phyloP scores from a whole-genome alignment of 148 eudicot species.

The Fagopyrum tataricum region DNA sequence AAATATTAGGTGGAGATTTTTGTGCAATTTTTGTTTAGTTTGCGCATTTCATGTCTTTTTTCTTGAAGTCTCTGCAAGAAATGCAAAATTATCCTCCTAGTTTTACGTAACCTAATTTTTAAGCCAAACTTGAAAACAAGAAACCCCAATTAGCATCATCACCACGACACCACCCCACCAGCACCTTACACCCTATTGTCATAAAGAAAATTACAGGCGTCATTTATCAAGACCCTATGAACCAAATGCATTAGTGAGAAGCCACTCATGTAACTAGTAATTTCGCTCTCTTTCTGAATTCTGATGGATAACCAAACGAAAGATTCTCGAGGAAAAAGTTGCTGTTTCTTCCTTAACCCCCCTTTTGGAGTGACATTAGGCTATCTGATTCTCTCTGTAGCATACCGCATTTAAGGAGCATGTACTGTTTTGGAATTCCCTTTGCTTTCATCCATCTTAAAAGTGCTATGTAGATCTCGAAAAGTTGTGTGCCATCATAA shows the following conservation, averaged over 20 bases:
- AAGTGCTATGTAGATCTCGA: neutral
- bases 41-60: neutral
- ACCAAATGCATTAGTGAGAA: neutral
- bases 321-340: neutral
- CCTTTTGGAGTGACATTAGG: neutral
- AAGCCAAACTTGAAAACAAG: neutral
- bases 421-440: conserved; percentile 1
- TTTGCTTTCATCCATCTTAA: neutral
- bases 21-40: neutral
- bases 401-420: neutral
- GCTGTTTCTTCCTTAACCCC: neutral
- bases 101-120: neutral
- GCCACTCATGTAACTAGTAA: neutral
- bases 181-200: neutral
- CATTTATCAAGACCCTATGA: neutral
- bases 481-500: neutral
- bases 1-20: neutral
- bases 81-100: neutral
- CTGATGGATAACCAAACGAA: neutral
- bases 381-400: neutral
- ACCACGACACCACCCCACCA: neutral
- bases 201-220: neutral
- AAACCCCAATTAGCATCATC: too few relatives aligned
- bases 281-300: neutral
- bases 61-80: conserved; percentile 1